phyloP scores from a whole-genome alignment of 805 yeast species.

The Metschnikowia cubensis region DNA sequence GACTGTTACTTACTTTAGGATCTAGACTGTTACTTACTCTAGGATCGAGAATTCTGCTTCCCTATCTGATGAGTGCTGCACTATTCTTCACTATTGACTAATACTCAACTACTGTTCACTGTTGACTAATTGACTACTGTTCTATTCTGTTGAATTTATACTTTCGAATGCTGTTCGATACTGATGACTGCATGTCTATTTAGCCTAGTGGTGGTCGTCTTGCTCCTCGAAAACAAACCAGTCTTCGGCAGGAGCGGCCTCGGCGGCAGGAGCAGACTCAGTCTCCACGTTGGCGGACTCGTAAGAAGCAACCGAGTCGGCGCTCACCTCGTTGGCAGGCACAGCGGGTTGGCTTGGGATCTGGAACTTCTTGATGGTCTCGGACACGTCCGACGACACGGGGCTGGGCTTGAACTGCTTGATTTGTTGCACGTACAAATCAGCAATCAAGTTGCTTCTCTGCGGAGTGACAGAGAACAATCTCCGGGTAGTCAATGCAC shows the following conservation, averaged over 20 bases:
- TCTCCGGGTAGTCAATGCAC: constrained; percentile 35
- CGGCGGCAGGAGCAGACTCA: constrained; percentile 25
- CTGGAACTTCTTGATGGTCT: constrained; percentile 77
- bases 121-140: too few species aligned
- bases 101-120: too few species aligned
- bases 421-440: constrained; percentile 81
- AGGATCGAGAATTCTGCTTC: too few species aligned
- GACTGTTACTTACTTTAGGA: too few species aligned
- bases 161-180: neutral
- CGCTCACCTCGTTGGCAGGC: constrained; percentile 69
- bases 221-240: constrained; percentile 79
- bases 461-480: constrained; percentile 40
- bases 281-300: constrained; percentile 74
- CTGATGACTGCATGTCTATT: neutral
- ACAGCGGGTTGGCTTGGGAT: constrained; percentile 73
- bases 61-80: too few species aligned
- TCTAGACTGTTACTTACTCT: too few species aligned
- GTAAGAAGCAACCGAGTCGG: constrained; percentile 66
- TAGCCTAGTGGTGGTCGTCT: constrained; percentile 48
- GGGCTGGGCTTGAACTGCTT: constrained; percentile 85
- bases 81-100: too few species aligned
- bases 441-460: constrained; percentile 65
- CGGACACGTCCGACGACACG: constrained; percentile 68
- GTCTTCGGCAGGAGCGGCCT: constrained; percentile 52
- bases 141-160: too few species aligned